phyloP scores from a whole-genome alignment of 2,329 filamentous ascomycete genomes.

The Atkinsonella hypoxylon region DNA sequence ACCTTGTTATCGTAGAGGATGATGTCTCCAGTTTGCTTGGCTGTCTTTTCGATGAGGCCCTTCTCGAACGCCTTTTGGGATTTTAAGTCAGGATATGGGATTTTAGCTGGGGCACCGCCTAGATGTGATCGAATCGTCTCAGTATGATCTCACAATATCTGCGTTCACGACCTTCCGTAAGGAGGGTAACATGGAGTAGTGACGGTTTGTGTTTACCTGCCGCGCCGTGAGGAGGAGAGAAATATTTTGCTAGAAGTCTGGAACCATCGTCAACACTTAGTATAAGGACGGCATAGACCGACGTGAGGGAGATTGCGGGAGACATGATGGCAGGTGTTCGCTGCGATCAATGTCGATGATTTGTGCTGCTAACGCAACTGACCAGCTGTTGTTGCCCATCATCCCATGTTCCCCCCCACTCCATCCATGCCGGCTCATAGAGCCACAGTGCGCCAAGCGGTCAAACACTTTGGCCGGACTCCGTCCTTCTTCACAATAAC shows the following conservation, averaged over 20 bases:
- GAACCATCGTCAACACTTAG: constrained; percentile 79
- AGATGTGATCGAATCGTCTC: not conserved
- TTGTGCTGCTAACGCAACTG: not conserved
- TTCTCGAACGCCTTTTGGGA: constrained; percentile 96
- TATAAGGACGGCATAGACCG: constrained; percentile 66
- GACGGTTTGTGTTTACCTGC: constrained; percentile 16
- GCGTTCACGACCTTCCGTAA: not conserved
- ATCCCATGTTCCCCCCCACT: not conserved
- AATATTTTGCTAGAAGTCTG: constrained; percentile 92
- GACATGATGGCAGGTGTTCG: constrained; percentile 40
- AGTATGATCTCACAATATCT: not conserved
- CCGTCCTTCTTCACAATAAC: not conserved
- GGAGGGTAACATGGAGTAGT: not conserved
- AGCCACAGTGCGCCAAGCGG: not conserved
- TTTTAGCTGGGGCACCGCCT: constrained; percentile 38
- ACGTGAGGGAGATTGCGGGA: constrained; percentile 63
- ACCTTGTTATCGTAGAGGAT: constrained; percentile 96
- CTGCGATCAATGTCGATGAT: constrained; percentile 3
- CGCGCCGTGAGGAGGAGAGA: constrained; percentile 47
- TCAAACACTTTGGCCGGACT: constrained; percentile 3
- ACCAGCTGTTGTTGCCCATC: constrained; percentile 1
- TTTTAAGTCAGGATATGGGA: constrained; percentile 80
- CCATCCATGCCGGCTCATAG: not conserved
- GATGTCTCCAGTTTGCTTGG: constrained; percentile 90
- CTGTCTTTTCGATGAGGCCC: constrained; percentile 87